Evolutionary conservation across 2,329 filamentous ascomycete species (phyloP), one percentile per base, ranked within the genome.

Genomic region (Byssochlamys sp.): DNA sequence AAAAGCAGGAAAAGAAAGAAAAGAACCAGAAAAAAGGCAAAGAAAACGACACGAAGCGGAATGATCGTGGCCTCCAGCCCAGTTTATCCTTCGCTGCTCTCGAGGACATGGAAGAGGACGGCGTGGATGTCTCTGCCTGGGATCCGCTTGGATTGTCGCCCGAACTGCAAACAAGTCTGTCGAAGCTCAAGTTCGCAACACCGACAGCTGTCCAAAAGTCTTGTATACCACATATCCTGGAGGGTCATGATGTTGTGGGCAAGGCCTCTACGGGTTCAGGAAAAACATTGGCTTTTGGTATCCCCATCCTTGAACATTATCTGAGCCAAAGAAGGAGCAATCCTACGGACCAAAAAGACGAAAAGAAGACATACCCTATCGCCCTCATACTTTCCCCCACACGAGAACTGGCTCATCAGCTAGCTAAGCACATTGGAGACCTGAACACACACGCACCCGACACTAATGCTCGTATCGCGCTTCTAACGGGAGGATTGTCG

Each of bases 181-280:
- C 90, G 1, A 88, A 85, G 63, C 78, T 97, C 60, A 88, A 87
- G 58, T 97, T 97, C 69, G 70, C 81, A 3, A 85, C 84, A 58
- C 94, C 94, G 0, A 96, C 91, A 0, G 75, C 82, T 0, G 96
- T 99, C 58, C 94, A 99, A 71, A 75, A 80, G 24, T 80, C 84
- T 33, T 80, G 89, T 0, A 95, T 99, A 64, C 91, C 94, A 0
- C 82, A 89, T 55, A 89, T 96, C 52, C 71, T 92, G 24, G 83
- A 84, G 4, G 92, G 92, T 0, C 88, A 89, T 69, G 92, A 99
- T 72, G 87, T 97, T 14, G 88, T 99, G 62, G 94, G 94, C 49
- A 99, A 99, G 75, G 94, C 94, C 1, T 88, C 92, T 10, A 99
- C 94, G 0, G 94, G 94, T 63, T 97, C 94, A 12, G 94, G 94